Conservation (phyloP, 768 basidiomycete species). For the Auriscalpium orientale region DNA sequence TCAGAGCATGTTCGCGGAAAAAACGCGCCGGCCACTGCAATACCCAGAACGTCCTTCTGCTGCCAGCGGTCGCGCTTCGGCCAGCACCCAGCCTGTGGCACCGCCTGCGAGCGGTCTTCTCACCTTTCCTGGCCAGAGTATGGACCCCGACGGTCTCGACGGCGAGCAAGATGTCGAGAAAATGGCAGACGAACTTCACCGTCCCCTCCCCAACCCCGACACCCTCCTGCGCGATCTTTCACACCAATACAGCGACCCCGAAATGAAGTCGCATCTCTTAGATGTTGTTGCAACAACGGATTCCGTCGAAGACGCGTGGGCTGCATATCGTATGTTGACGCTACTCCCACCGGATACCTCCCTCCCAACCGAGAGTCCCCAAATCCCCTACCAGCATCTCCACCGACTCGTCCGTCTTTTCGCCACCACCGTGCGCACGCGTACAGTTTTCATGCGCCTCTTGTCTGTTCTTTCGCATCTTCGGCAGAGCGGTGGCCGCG, state of each 20-base stretch:
- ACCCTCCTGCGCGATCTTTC: constrained; percentile 15
- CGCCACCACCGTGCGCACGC: constrained; percentile 44
- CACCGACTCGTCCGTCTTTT: constrained; percentile 58
- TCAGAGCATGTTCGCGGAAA: too few relatives aligned
- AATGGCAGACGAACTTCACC: background rate
- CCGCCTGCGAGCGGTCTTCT: background rate
- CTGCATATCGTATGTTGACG: constrained; percentile 33
- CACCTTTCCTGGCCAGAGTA: background rate
- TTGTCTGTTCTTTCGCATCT: constrained; percentile 60
- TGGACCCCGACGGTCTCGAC: too few relatives aligned
- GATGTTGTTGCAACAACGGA: constrained; percentile 27
- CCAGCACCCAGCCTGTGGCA: background rate
- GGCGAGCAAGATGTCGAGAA: too few relatives aligned
- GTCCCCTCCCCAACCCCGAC: background rate
- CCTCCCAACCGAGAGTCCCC: background rate
- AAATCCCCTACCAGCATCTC: constrained; percentile 36
- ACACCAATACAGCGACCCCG: background rate
- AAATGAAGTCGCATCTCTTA: constrained; percentile 16
- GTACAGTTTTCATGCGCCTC: constrained; percentile 53
- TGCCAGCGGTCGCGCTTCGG: background rate
- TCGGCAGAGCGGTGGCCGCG: constrained; percentile 42
- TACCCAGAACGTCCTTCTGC: background rate
- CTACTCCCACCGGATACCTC: constrained; percentile 6
- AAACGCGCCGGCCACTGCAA: too few relatives aligned
- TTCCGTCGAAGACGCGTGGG: constrained; percentile 32